Percentiles rank a stretch among this genome's conserved stretches.
Conservation (phyloP, 2,329 filamentous ascomycete species). For the Colletotrichum filicis region DNA sequence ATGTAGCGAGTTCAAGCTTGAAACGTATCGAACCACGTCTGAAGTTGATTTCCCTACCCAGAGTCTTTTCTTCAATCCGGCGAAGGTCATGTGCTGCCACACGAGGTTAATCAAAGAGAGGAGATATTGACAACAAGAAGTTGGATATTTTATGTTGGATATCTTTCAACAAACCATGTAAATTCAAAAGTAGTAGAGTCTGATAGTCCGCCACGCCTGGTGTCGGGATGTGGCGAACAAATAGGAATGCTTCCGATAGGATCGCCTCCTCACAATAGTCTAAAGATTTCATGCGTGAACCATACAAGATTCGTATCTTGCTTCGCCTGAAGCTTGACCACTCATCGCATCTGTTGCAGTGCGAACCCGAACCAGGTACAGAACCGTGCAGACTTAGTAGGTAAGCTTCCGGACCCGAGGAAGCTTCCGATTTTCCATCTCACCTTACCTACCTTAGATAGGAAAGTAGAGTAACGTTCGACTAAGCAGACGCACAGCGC, state of each 20-base stretch:
- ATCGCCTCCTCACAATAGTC: neutral
- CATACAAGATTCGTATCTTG: neutral
- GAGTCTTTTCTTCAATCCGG: no score
- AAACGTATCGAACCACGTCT: no score
- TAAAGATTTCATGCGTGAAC: neutral
- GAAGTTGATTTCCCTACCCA: no score
- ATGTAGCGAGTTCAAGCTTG: no score
- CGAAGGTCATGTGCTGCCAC: no score
- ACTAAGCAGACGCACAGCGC: no score
- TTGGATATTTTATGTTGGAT: no score
- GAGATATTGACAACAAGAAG: no score
- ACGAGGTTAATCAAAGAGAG: no score
- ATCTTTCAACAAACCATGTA: no score
- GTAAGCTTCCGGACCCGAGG: neutral
- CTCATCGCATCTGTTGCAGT: neutral
- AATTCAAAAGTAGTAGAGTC: neutral
- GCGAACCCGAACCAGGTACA: neutral
- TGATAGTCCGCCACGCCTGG: neutral
- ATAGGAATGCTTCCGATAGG: neutral
- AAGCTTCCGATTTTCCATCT: neutral
- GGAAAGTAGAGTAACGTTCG: no score
- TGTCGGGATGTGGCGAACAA: neutral
- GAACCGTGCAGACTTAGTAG: neutral
- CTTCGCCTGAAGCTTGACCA: neutral
- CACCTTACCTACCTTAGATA: neutral